A percentile compares a stretch with the other conserved stretches of the same genome.
These are phyloP conservation scores for Phytophthora boehmeriae DNA, from an alignment of 352 stramenopile genomes.

Conservation along the genomic window DNA sequence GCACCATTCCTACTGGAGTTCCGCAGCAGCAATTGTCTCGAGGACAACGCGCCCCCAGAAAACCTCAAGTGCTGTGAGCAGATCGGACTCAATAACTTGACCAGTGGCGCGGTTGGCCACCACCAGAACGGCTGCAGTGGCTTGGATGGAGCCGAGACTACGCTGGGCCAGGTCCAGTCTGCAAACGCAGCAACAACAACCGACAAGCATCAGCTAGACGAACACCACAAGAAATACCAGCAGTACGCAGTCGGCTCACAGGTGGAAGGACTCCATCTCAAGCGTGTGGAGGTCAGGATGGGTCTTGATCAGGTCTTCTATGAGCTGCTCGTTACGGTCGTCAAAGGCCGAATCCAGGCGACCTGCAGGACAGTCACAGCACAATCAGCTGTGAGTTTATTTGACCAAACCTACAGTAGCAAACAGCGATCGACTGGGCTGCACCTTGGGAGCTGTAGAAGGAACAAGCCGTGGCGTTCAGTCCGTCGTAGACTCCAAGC, in stretches of 20 bases:
- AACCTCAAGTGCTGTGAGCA: constrained; percentile 38
- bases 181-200: not conserved
- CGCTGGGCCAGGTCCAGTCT: constrained; percentile 56
- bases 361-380: constrained; percentile 21
- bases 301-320: constrained; percentile 35
- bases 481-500: constrained; percentile 41
- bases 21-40: constrained; percentile 22
- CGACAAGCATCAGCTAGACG: not conserved
- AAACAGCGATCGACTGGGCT: not conserved
- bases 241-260: constrained; percentile 31
- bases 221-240: not conserved
- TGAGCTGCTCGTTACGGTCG: constrained; percentile 62
- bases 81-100: constrained; percentile 38
- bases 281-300: constrained; percentile 47
- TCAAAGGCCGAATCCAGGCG: constrained; percentile 56
- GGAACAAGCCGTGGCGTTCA: constrained; percentile 66
- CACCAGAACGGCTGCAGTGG: constrained; percentile 45
- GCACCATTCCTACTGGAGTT: constrained; percentile 24
- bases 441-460: constrained; percentile 80
- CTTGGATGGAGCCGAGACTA: constrained; percentile 42
- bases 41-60: constrained; percentile 49
- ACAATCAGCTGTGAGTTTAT: not conserved
- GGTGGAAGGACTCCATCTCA: constrained; percentile 81
- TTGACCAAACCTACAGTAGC: constrained; percentile 1
- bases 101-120: constrained; percentile 50